phyloP scores from a whole-genome alignment of 2,329 filamentous ascomycete species.

The Colletotrichum agaves region DNA sequence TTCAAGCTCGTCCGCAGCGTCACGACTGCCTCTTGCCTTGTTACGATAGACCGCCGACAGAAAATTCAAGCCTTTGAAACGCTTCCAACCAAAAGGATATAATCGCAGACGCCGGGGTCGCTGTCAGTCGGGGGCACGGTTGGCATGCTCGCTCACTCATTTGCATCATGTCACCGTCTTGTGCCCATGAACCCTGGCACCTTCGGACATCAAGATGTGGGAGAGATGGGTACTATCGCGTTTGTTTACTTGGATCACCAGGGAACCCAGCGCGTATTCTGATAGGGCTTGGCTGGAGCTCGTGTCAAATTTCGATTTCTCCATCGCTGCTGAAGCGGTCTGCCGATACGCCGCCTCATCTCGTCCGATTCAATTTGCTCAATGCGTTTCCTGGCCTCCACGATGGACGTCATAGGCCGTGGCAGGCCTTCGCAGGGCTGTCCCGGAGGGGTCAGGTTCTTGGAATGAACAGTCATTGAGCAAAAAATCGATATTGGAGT shows the following conservation, averaged over 20 bases:
- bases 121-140: conserved; percentile 27
- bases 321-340: conserved; percentile 23
- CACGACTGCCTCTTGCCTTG: background rate
- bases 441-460: background rate
- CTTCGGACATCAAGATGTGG: conserved; percentile 37
- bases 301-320: conserved; percentile 21
- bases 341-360: conserved; percentile 27
- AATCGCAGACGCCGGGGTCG: conserved; percentile 6
- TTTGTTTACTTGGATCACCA: conserved; percentile 31
- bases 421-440: conserved; percentile 16
- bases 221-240: conserved; percentile 31
- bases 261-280: background rate
- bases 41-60: background rate
- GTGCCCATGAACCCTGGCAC: conserved; percentile 32
- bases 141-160: conserved; percentile 32
- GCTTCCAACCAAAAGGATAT: conserved; percentile 9
- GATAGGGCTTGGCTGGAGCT: conserved; percentile 27
- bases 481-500: conserved; percentile 14
- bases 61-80: conserved; percentile 13
- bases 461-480: background rate
- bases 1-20: conserved; percentile 6
- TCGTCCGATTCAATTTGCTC: conserved; percentile 35
- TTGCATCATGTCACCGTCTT: conserved; percentile 31
- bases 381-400: conserved; percentile 33
- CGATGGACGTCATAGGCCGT: conserved; percentile 31